These are phyloP conservation scores for Glutinoglossum americanum DNA, from an alignment of 495 filamentous ascomycete genomes.

Conservation along the genomic window DNA sequence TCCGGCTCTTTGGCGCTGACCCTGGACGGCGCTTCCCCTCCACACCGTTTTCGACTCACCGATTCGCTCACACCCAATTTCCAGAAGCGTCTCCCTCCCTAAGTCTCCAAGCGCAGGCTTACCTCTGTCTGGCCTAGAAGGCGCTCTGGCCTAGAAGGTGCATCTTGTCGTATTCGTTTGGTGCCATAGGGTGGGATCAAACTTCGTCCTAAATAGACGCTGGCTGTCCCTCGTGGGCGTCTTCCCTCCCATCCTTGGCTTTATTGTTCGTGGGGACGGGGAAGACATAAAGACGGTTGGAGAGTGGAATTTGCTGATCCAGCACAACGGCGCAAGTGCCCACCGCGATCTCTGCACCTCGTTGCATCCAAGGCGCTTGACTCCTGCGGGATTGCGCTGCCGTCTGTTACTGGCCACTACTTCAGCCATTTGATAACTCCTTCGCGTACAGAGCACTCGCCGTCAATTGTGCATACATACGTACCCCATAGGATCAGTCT, in stretches of 20 bases:
- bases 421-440: not conserved
- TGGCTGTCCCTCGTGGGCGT: not conserved
- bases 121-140: not conserved
- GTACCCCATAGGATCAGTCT: not conserved
- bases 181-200: not conserved
- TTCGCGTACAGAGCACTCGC: not conserved
- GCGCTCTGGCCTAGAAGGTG: not conserved
- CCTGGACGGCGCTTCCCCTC: conserved; percentile 1
- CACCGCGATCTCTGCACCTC: not conserved
- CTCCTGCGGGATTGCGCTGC: not conserved
- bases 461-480: not conserved
- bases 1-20: not conserved
- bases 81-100: not conserved
- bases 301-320: not conserved
- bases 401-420: not conserved
- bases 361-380: not conserved
- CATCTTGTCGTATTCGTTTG: not conserved
- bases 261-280: not conserved
- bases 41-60: not conserved
- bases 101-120: not conserved
- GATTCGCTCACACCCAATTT: not conserved
- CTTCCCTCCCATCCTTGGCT: not conserved
- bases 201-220: not conserved
- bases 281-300: not conserved
- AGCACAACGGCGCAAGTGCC: not conserved